These are phyloP conservation scores for Uromyces viciae-fabae DNA, from an alignment of 1,284 basidiomycete genomes.

Conservation along the genomic window DNA sequence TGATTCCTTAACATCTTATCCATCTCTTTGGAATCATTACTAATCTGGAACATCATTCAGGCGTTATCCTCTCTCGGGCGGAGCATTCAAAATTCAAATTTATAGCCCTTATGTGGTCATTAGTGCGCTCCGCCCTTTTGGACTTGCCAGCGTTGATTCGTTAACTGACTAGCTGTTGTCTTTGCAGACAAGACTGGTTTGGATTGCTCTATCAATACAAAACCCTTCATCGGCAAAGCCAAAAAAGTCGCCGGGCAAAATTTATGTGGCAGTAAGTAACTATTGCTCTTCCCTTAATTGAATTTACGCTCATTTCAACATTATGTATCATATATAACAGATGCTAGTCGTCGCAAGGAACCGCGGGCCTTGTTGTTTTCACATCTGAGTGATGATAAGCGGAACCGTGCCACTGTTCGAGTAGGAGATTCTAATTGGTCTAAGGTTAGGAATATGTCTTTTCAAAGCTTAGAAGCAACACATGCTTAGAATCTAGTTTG, in stretches of 20 bases:
- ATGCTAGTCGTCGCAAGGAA: conserved; percentile 49
- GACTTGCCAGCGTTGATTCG: neutral
- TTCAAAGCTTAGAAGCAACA: neutral
- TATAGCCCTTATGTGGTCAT: conserved; percentile 87
- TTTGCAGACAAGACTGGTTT: conserved; percentile 74
- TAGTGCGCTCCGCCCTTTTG: conserved; percentile 55
- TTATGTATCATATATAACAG: conserved; percentile 57
- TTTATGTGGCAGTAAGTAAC: conserved; percentile 54
- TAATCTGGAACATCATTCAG: conserved; percentile 28
- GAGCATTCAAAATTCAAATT: conserved; percentile 97
- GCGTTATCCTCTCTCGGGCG: conserved; percentile 78
- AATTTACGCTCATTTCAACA: neutral
- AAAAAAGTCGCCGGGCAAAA: conserved; percentile 81
- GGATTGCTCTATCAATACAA: conserved; percentile 73
- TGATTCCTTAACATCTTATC: neutral
- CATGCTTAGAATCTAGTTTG: conserved; percentile 10
- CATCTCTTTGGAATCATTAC: conserved; percentile 59
- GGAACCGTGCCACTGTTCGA: conserved; percentile 78
- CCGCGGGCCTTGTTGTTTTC: conserved; percentile 66
- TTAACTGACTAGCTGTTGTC: neutral
- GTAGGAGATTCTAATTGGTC: conserved; percentile 89
- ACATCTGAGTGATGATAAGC: conserved; percentile 70
- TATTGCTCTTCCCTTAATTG: neutral
- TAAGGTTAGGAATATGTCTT: conserved; percentile 60
- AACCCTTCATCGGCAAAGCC: conserved; percentile 68